Evolutionary conservation across 352 stramenopile species (phyloP).

Genomic region (Phytophthora sojae): DNA sequence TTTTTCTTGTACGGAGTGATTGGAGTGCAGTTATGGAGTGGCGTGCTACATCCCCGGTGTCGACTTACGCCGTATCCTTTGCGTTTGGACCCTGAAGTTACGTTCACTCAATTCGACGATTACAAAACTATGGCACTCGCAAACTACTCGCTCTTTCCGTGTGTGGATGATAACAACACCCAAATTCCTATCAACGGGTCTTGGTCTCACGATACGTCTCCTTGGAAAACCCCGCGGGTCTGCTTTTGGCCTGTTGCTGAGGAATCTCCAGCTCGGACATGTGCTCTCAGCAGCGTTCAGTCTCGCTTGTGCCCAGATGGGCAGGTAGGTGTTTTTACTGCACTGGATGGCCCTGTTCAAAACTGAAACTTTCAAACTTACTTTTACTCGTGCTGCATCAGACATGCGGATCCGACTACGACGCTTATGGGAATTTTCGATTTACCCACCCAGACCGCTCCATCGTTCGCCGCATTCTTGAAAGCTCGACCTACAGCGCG

Average conservation of each 20-base stretch:
- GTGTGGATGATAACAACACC: constrained; percentile 38
- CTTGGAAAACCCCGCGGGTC: constrained; percentile 61
- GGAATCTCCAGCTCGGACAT: constrained; percentile 62
- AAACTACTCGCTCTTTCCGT: constrained; percentile 50
- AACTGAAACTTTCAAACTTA: neutral
- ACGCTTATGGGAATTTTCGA: constrained; percentile 65
- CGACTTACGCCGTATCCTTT: constrained; percentile 77
- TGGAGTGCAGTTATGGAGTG: constrained; percentile 84
- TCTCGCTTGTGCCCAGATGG: constrained; percentile 52
- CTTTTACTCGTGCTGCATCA: constrained; percentile 16
- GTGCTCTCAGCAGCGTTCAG: constrained; percentile 51
- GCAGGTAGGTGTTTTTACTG: constrained; percentile 30
- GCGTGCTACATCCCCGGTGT: constrained; percentile 68
- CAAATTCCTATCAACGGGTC: constrained; percentile 46
- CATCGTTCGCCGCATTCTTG: constrained; percentile 48
- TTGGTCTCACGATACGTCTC: constrained; percentile 61
- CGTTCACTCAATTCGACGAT: constrained; percentile 30
- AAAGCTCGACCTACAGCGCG: constrained; percentile 60
- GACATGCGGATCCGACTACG: constrained; percentile 73
- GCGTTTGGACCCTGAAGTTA: constrained; percentile 47
- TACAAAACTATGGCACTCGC: constrained; percentile 44
- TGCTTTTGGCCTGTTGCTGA: constrained; percentile 92
- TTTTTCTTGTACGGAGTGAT: constrained; percentile 90
- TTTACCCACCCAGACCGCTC: constrained; percentile 58
- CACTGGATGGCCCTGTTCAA: neutral